These are phyloP conservation scores for Saccharomycopsis babjevae DNA, from an alignment of 805 yeast species.

Conservation along the genomic window DNA sequence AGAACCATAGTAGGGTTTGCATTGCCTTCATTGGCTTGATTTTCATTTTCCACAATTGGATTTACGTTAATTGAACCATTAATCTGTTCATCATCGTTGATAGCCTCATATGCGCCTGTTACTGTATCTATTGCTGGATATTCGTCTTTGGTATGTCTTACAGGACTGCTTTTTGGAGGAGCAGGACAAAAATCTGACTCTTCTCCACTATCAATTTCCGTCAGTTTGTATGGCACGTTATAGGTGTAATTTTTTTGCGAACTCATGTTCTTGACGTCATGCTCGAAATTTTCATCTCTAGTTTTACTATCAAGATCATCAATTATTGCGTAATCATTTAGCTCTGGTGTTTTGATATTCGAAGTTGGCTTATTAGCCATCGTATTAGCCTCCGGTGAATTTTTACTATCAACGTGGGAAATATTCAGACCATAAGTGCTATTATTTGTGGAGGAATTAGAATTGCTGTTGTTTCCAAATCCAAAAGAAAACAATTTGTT, in stretches of 20 bases:
- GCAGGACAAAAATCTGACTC: neutral
- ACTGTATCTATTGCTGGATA: neutral
- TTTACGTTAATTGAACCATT: neutral
- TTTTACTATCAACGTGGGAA: conserved; percentile 6
- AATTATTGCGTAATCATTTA: neutral
- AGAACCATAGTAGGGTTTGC: neutral
- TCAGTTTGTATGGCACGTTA: neutral
- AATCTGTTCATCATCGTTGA: neutral
- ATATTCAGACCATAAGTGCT: neutral
- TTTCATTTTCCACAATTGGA: neutral
- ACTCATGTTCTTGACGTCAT: neutral
- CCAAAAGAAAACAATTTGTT: conserved; percentile 33
- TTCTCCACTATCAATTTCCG: neutral
- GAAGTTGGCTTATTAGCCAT: conserved; percentile 2
- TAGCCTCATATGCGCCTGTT: neutral
- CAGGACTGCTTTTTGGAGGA: neutral
- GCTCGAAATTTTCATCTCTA: neutral
- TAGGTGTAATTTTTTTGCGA: neutral
- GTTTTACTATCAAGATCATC: neutral
- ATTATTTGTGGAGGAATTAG: conserved; percentile 1
- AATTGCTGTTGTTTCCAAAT: conserved; percentile 9
- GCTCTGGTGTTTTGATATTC: conserved; percentile 4
- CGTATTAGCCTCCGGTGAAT: conserved; percentile 14
- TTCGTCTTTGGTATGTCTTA: neutral
- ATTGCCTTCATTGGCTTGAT: conserved; percentile 18